phyloP scores from a whole-genome alignment of 2,329 filamentous ascomycete genomes.

The Colletotrichum tabaci region DNA sequence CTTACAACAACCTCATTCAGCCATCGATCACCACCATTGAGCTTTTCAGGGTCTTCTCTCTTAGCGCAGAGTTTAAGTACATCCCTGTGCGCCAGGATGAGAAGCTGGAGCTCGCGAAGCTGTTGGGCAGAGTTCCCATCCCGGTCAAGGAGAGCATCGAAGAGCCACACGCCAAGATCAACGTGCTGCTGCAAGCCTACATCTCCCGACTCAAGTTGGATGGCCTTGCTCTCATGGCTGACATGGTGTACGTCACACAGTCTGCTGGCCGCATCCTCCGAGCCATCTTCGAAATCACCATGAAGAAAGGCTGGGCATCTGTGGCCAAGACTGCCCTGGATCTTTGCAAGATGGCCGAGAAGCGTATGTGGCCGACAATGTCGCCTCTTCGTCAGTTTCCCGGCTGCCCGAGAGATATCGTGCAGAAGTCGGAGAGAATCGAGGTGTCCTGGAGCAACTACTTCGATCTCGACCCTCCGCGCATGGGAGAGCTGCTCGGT shows the following conservation, averaged over 20 bases:
- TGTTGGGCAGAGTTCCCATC: conserved; percentile 90
- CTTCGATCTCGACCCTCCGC: conserved; percentile 95
- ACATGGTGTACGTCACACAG: conserved; percentile 98
- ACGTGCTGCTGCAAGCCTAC: conserved; percentile 95
- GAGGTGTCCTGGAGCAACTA: conserved; percentile 95
- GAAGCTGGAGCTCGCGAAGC: conserved; percentile 94
- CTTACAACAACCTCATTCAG: conserved; percentile 95
- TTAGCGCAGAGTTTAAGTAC: conserved; percentile 99
- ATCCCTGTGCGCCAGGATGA: conserved; percentile 98
- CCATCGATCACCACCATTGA: conserved; percentile 94
- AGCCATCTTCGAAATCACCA: conserved; percentile 95
- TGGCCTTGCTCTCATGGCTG: conserved; percentile 95
- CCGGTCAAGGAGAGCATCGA: conserved; percentile 98
- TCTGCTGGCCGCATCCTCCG: conserved; percentile 96
- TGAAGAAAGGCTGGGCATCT: conserved; percentile 96
- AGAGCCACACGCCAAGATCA: conserved; percentile 97
- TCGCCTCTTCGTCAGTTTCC: conserved; percentile 93
- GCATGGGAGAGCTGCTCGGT: conserved; percentile 94
- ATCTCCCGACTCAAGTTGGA: conserved; percentile 96
- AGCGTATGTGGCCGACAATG: conserved; percentile 99
- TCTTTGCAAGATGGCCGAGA: conserved; percentile 99
- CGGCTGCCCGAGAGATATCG: conserved; percentile 84
- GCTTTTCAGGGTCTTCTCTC: conserved; percentile 94
- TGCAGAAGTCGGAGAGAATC: conserved; percentile 94
- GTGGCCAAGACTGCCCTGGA: conserved; percentile 94